phyloP scores from a whole-genome alignment of 2,329 filamentous ascomycete genomes.

The Albifimbria verrucaria region DNA sequence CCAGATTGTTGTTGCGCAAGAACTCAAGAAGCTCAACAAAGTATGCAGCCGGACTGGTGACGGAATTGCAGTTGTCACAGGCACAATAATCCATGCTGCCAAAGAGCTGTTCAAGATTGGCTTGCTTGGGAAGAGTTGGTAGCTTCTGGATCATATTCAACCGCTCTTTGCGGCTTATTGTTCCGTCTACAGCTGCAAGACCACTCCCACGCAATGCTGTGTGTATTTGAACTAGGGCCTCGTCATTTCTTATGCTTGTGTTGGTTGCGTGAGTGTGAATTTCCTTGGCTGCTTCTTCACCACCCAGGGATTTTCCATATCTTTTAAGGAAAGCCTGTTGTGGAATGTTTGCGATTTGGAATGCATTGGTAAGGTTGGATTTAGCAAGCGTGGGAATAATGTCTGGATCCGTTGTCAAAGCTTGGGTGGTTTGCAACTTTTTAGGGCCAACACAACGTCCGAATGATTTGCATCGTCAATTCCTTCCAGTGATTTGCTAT shows the following conservation, averaged over 20 bases:
- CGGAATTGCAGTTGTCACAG: conserved; percentile 5
- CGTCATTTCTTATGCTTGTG: background rate
- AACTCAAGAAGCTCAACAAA: conserved; percentile 10
- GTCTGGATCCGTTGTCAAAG: background rate
- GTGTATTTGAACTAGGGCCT: background rate
- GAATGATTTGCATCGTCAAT: background rate
- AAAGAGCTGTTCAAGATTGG: background rate
- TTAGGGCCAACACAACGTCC: background rate
- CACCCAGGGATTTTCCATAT: background rate
- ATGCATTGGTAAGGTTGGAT: background rate
- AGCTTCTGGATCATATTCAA: background rate
- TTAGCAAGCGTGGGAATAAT: background rate
- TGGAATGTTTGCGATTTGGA: background rate
- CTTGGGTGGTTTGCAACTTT: background rate
- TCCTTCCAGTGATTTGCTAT: background rate
- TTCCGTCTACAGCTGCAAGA: background rate
- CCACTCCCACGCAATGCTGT: background rate
- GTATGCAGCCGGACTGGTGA: conserved; percentile 8
- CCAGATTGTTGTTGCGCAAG: conserved; percentile 4
- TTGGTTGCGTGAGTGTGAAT: background rate
- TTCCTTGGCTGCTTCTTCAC: background rate
- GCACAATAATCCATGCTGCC: background rate
- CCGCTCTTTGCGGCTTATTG: background rate
- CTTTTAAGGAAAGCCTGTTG: background rate
- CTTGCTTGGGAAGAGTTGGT: background rate